Conservation (phyloP, 2,329 filamentous ascomycete genomes). For the Microdochium trichocladiopsis region DNA sequence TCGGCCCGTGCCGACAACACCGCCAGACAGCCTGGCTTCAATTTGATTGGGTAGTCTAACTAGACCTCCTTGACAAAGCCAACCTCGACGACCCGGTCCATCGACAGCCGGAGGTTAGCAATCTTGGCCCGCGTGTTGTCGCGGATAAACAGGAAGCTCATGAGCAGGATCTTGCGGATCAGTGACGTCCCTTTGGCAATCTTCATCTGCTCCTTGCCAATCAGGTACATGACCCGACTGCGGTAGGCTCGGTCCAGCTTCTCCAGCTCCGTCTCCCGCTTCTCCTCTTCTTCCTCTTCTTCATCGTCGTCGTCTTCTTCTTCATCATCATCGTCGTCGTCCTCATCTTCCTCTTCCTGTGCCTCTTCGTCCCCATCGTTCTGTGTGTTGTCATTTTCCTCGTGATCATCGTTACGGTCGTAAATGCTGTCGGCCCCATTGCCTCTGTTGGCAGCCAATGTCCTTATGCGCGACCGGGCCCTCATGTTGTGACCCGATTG, state of each 20-base stretch:
- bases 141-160: conserved; percentile 54
- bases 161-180: conserved; percentile 37
- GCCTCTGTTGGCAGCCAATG: neutral
- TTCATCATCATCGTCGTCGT: conserved; percentile 5
- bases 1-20: no score
- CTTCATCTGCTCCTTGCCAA: conserved; percentile 57
- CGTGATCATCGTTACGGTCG: neutral
- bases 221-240: conserved; percentile 45
- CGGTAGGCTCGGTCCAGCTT: conserved; percentile 34
- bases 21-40: no score
- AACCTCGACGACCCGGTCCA: conserved; percentile 58
- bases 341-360: conserved; percentile 5
- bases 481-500: neutral
- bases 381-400: conserved; percentile 3
- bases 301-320: conserved; percentile 2
- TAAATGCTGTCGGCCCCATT: neutral
- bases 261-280: conserved; percentile 28
- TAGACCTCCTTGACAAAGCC: conserved; percentile 63
- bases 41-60: no score
- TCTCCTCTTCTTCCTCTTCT: neutral
- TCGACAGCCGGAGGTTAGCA: conserved; percentile 51
- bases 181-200: conserved; percentile 32
- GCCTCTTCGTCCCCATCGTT: conserved; percentile 2
- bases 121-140: conserved; percentile 63
- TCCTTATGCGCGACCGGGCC: neutral